Evolutionary conservation across 306 rosid species (phyloP), one percentile per base, ranked within the genome.

Genomic region (Casuarina equisetifolia): DNA sequence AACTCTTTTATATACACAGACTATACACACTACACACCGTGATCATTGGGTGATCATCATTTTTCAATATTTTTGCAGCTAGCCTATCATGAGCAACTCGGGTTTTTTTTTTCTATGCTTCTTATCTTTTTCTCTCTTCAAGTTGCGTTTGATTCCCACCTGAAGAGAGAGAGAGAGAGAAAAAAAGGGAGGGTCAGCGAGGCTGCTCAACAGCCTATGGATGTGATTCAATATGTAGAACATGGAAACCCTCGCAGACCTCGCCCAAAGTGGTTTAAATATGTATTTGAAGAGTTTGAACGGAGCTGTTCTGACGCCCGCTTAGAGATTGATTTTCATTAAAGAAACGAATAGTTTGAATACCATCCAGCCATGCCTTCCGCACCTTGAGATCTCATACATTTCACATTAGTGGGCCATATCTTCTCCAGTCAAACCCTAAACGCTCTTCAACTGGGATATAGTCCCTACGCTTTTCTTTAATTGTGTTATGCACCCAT

Each of bases 121-220:
- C 20, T 70, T 35, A 2, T 49, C 13, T 49, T 49, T 15, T 49
- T 49, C 13, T 11, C 9, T 15, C 13, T 49, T 17, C 2, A 5
- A 53, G 5, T n/a, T 54, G 32, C 1, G 7, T 74, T 45, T 43
- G 36, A 57, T 43, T 53, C 59, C 69, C 76, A 70, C 69, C 80
- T 13, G 70, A 35, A 69, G 5, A n/a, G 36, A 68, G 36, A 68
- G 52, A 68, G 25, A 68, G 48, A 42, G 49, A 20, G 67, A n/a
- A 55, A 58, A 17, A 68, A 15, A 62, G 19, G 63, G 80, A 67
- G 43, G 25, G 64, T 39, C 72, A 63, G 77, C 48, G 40, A 62
- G 63, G 82, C 69, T 15, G 78, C 55, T 79, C 82, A 79, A 79
- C 79, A 67, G 84, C 61, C 69, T 76, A 20, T 5, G 73, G 4